phyloP scores from a whole-genome alignment of 2,329 filamentous ascomycete genomes.

The Fusarium bactridioides region DNA sequence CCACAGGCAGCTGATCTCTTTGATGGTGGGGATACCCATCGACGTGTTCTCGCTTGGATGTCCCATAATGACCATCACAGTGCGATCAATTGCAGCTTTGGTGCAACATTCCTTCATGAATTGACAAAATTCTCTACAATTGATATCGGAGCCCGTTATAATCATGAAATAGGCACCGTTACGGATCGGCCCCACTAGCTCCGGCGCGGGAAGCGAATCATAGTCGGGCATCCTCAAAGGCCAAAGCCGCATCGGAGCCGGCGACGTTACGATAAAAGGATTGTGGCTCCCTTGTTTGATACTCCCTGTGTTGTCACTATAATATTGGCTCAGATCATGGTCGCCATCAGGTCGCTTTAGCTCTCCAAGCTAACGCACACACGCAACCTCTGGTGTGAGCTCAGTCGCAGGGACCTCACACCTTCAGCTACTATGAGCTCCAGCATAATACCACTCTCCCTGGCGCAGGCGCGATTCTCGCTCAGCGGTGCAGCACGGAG shows the following conservation, averaged over 20 bases:
- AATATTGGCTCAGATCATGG: constrained; percentile 26
- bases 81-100: not conserved
- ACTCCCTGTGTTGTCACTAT: constrained; percentile 14
- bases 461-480: constrained; percentile 20
- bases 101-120: not conserved
- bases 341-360: constrained; percentile 26
- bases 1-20: not conserved
- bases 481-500: not conserved
- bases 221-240: not conserved
- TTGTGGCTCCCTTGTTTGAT: constrained; percentile 19
- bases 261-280: not conserved
- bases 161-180: not conserved
- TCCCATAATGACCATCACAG: not conserved
- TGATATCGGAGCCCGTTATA: not conserved
- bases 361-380: constrained; percentile 21
- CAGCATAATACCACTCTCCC: constrained; percentile 7
- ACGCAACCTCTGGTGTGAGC: constrained; percentile 3
- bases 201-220: constrained; percentile 20
- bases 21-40: not conserved
- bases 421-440: constrained; percentile 7
- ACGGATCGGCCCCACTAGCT: constrained; percentile 25
- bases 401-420: constrained; percentile 1
- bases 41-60: not conserved
- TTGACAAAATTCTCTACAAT: not conserved
- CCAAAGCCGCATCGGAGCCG: constrained; percentile 7